Percentiles rank a stretch among this genome's conserved stretches.
These are phyloP conservation scores for Gomphus sp. DNA, from an alignment of 1,284 basidiomycete genomes.

Conservation along the genomic window DNA sequence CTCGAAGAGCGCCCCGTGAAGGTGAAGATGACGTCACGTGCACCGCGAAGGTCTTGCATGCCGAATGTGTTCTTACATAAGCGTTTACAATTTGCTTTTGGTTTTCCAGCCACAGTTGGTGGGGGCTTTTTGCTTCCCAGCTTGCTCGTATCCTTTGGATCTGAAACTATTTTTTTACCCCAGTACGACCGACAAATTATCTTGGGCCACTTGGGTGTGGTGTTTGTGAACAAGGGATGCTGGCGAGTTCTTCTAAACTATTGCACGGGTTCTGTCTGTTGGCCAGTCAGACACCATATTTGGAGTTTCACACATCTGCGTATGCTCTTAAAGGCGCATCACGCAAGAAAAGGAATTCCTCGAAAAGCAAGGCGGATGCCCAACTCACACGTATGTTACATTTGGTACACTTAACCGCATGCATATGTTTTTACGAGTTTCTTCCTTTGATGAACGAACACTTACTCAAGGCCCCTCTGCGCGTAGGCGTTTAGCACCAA, in stretches of 20 bases:
- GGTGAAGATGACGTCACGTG: too few relatives aligned
- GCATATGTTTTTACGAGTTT: neutral
- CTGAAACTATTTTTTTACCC: neutral
- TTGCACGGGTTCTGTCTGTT: neutral
- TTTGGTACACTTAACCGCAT: neutral
- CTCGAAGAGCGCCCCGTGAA: too few relatives aligned
- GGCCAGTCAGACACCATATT: neutral
- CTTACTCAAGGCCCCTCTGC: neutral
- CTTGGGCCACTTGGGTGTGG: too few relatives aligned
- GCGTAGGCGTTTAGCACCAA: neutral
- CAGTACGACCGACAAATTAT: too few relatives aligned
- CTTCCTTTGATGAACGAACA: neutral
- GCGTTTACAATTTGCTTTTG: neutral
- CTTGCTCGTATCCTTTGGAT: neutral
- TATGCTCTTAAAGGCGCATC: neutral
- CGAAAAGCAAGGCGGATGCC: neutral
- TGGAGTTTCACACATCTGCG: neutral
- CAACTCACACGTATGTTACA: neutral
- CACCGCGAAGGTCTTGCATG: too few relatives aligned
- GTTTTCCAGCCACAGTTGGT: neutral
- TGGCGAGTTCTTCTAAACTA: neutral
- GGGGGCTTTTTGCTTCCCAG: neutral
- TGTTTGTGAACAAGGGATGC: neutral
- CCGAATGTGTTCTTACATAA: neutral
- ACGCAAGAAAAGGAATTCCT: neutral